Conservation (phyloP, 1,139 yeast species). For the Protomyces arabidopsidicola region DNA sequence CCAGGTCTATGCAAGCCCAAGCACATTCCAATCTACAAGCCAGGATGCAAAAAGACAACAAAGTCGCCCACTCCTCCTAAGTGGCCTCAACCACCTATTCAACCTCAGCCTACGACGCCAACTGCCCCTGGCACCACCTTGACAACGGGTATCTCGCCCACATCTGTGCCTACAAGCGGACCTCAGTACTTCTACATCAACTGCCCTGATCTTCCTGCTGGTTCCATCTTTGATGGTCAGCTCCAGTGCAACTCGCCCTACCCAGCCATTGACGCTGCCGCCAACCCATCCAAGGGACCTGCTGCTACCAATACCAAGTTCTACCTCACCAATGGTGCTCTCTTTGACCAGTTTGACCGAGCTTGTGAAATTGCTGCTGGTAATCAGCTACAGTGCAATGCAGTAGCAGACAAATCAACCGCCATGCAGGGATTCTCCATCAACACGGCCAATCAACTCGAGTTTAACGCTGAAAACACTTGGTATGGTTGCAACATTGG, state of each 20-base stretch:
- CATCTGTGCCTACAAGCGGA: background rate
- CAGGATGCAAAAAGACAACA: background rate
- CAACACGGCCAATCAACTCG: background rate
- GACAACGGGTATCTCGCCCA: background rate
- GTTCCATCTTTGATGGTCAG: background rate
- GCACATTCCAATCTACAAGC: background rate
- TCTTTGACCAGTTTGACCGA: background rate
- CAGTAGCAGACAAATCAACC: background rate
- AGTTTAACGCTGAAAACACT: background rate
- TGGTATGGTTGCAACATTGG: background rate
- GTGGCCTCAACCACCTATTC: background rate
- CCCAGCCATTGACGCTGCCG: background rate
- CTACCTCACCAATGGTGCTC: background rate
- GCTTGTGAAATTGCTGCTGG: background rate
- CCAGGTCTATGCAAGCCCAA: background rate
- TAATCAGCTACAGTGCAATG: background rate
- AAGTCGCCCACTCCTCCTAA: background rate
- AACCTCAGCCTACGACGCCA: background rate
- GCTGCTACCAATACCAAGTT: background rate
- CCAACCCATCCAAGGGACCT: background rate
- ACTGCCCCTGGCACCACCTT: background rate
- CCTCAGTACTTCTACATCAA: background rate
- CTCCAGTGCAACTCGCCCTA: slow-evolving; percentile 1
- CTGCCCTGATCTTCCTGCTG: background rate
- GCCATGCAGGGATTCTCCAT: background rate